Conservation (phyloP, 2,329 filamentous ascomycete genomes). For the Fusarium sterilihyphosum region DNA sequence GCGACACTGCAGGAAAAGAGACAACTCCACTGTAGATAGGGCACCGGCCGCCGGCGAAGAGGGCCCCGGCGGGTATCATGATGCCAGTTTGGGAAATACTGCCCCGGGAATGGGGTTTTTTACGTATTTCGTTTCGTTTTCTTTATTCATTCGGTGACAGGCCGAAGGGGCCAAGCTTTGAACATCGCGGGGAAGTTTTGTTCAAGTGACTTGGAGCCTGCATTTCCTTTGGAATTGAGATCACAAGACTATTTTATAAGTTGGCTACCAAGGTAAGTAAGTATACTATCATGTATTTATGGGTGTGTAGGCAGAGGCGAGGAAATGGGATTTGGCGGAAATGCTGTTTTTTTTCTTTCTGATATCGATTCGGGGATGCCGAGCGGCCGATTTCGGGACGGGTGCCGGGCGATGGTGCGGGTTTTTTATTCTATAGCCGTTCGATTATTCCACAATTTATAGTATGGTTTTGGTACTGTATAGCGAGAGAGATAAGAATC, state of each 20-base stretch:
- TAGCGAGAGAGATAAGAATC: neutral
- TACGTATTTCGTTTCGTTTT: slow-evolving; percentile 22
- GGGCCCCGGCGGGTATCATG: slow-evolving; percentile 19
- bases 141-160: slow-evolving; percentile 19
- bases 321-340: neutral
- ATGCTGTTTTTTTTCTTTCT: neutral
- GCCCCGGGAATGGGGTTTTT: neutral
- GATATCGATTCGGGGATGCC: neutral
- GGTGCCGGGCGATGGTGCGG: neutral
- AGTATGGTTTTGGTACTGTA: neutral
- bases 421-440: neutral
- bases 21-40: slow-evolving; percentile 23
- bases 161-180: neutral
- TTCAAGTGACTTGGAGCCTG: neutral
- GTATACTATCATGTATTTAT: no score
- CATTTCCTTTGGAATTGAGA: neutral
- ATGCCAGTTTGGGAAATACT: neutral
- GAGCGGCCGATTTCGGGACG: neutral
- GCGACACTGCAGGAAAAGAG: neutral
- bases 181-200: neutral
- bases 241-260: neutral
- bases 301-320: neutral
- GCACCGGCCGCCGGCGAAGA: slow-evolving; percentile 22
- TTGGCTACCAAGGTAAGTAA: fast-evolving
- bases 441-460: neutral